Evolutionary conservation across 2,329 filamentous ascomycete species (phyloP).

Genomic region (Penicillium brevicompactum): DNA sequence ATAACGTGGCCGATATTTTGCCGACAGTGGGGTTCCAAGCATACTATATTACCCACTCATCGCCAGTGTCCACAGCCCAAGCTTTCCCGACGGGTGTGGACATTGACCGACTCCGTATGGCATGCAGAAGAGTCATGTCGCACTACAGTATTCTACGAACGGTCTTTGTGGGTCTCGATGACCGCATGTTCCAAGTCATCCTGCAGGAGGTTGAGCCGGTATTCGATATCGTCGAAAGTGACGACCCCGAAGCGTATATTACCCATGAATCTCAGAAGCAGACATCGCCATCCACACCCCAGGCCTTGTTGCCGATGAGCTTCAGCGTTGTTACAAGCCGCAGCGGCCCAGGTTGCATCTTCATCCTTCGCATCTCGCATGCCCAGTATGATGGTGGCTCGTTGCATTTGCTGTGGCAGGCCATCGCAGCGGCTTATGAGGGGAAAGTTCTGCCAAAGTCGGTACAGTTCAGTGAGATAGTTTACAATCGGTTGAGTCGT

Average conservation of each 20-base stretch:
- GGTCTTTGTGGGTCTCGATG: conserved; percentile 1
- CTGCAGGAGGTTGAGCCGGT: not conserved
- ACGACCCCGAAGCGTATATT: conserved; percentile 6
- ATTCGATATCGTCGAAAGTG: conserved; percentile 6
- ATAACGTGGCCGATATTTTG: too few species aligned
- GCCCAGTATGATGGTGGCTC: conserved; percentile 8
- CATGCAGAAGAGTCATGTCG: conserved; percentile 1
- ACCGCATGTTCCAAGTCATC: conserved; percentile 8
- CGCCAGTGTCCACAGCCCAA: not conserved
- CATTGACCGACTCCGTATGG: not conserved
- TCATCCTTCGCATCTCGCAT: not conserved
- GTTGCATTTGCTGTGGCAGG: not conserved
- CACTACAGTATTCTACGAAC: conserved; percentile 15
- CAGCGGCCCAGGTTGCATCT: not conserved
- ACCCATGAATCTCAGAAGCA: not conserved
- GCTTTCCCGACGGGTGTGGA: conserved; percentile 6
- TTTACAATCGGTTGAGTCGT: too few species aligned
- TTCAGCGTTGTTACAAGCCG: conserved; percentile 2
- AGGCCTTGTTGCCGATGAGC: not conserved
- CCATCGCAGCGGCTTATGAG: too few species aligned
- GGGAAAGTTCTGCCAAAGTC: too few species aligned
- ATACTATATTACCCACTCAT: too few species aligned
- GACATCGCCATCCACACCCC: not conserved
- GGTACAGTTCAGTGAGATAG: too few species aligned
- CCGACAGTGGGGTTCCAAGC: too few species aligned